These are phyloP conservation scores for Domatiomyces catenatus DNA, from an alignment of 2,329 filamentous ascomycete species.

Conservation along the genomic window DNA sequence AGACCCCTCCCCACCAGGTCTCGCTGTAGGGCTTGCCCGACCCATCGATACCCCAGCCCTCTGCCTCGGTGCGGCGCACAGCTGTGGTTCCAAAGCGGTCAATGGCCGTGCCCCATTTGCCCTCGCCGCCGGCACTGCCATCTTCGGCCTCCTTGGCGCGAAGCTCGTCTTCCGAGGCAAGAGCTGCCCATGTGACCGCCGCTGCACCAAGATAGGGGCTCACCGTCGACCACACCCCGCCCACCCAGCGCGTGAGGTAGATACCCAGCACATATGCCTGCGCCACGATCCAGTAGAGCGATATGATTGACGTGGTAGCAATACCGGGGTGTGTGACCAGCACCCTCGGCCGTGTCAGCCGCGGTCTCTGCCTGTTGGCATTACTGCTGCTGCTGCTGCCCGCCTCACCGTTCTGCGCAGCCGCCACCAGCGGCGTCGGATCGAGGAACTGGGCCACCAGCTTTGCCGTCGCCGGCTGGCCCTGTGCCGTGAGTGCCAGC, in stretches of 20 bases:
- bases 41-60: slow-evolving; percentile 62
- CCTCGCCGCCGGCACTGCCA: slow-evolving; percentile 44
- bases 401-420: not conserved
- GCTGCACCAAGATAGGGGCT: slow-evolving; percentile 62
- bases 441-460: slow-evolving; percentile 44
- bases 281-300: slow-evolving; percentile 38
- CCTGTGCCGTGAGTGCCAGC: slow-evolving; percentile 48
- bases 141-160: slow-evolving; percentile 28
- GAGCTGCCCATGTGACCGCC: slow-evolving; percentile 61
- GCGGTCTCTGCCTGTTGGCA: slow-evolving; percentile 8
- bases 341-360: slow-evolving; percentile 40
- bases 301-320: slow-evolving; percentile 66
- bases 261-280: slow-evolving; percentile 12
- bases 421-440: slow-evolving; percentile 12
- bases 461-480: slow-evolving; percentile 47
- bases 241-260: slow-evolving; percentile 52
- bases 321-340: slow-evolving; percentile 80
- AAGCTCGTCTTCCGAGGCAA: slow-evolving; percentile 41
- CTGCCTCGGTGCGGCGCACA: slow-evolving; percentile 59
- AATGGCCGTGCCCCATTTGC: slow-evolving; percentile 75
- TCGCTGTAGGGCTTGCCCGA: slow-evolving; percentile 22
- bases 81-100: slow-evolving; percentile 42
- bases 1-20: slow-evolving; percentile 32
- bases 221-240: slow-evolving; percentile 76
- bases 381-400: slow-evolving; percentile 1